A percentile compares a stretch with the other conserved stretches of the same genome.
These are phyloP conservation scores for Trichomonascaceae sp. DNA, from an alignment of 1,139 yeast species.

Conservation along the genomic window DNA sequence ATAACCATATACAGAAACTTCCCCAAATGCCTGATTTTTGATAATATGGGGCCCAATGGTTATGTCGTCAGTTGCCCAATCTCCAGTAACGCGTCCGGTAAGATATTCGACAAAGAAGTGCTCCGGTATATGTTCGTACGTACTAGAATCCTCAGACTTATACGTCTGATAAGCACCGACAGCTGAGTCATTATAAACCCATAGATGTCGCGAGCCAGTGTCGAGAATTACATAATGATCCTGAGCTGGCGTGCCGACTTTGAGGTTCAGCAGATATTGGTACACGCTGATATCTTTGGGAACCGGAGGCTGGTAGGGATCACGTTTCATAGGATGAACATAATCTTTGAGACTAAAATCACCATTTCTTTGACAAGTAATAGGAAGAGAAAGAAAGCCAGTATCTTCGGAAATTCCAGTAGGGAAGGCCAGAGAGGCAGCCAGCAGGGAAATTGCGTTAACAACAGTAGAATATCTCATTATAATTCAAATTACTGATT, in stretches of 20 bases:
- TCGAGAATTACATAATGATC: slow-evolving; percentile 37
- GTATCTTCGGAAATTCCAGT: neutral
- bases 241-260: slow-evolving; percentile 39
- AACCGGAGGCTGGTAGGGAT: neutral
- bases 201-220: slow-evolving; percentile 44
- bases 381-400: neutral
- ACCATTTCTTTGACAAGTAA: neutral
- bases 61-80: slow-evolving; percentile 43
- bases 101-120: slow-evolving; percentile 27
- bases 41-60: slow-evolving; percentile 4
- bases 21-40: slow-evolving; percentile 3
- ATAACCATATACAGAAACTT: neutral
- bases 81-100: slow-evolving; percentile 31
- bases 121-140: slow-evolving; percentile 10
- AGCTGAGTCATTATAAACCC: slow-evolving; percentile 27
- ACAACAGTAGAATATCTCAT: neutral
- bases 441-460: neutral
- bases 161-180: neutral
- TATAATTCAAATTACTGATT: too few relatives aligned
- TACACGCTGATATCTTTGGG: neutral
- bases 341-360: neutral
- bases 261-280: neutral
- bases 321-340: neutral
- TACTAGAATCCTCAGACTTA: slow-evolving; percentile 9
- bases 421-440: neutral